Evolutionary conservation across 495 filamentous ascomycete species (phyloP).

Genomic region (Aspergillus nidulans): DNA sequence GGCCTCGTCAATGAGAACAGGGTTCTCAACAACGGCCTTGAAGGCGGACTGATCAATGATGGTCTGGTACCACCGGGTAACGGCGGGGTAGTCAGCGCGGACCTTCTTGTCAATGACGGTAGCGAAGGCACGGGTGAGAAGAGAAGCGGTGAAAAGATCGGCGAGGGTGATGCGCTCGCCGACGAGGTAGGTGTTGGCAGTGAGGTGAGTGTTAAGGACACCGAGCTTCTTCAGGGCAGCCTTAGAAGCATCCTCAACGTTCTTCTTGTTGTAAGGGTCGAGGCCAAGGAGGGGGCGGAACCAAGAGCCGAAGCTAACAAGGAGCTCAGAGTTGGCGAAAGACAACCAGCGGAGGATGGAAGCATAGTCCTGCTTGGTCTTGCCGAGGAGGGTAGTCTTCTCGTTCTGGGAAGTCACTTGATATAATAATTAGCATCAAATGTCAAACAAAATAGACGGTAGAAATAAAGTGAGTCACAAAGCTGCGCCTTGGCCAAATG

Average conservation of each 20-base stretch:
- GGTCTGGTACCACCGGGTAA: constrained; percentile 91
- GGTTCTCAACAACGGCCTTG: constrained; percentile 67
- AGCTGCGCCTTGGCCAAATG: not conserved
- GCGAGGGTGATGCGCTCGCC: constrained; percentile 96
- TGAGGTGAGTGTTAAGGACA: constrained; percentile 81
- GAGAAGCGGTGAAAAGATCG: constrained; percentile 76
- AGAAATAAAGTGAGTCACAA: constrained; percentile 14
- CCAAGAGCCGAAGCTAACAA: constrained; percentile 71
- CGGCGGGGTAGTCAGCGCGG: constrained; percentile 73
- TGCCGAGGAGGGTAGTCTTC: constrained; percentile 97
- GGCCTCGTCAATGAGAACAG: constrained; percentile 74
- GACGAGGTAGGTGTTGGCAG: constrained; percentile 92
- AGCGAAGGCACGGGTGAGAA: constrained; percentile 81
- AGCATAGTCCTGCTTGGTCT: constrained; percentile 99
- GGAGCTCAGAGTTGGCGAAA: constrained; percentile 80
- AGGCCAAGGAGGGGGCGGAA: constrained; percentile 83
- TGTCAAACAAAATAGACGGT: constrained; percentile 3
- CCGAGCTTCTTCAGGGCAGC: constrained; percentile 58
- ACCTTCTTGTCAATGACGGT: constrained; percentile 85
- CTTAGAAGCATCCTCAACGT: constrained; percentile 72
- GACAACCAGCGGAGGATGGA: constrained; percentile 98
- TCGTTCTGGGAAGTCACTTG: constrained; percentile 98
- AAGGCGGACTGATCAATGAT: constrained; percentile 88
- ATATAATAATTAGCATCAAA: constrained; percentile 23
- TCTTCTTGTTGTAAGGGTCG: constrained; percentile 96